These are phyloP conservation scores for Aureobasidium sp. DNA, from an alignment of 2,329 filamentous ascomycete genomes.

Conservation along the genomic window DNA sequence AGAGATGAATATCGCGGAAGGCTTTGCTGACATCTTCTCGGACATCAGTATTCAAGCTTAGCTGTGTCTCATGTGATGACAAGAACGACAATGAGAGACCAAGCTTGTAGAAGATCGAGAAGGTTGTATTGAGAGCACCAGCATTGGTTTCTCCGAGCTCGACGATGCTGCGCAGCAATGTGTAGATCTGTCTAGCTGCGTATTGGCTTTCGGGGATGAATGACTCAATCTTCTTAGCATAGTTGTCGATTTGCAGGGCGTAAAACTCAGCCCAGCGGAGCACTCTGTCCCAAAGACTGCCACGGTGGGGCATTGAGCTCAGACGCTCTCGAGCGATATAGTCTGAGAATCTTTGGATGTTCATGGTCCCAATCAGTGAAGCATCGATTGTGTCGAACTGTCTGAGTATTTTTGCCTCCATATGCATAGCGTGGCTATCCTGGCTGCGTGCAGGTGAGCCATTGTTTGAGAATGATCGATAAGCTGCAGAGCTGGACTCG, in stretches of 20 bases:
- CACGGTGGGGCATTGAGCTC: constrained; percentile 37
- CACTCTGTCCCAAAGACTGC: constrained; percentile 40
- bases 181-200: constrained; percentile 31
- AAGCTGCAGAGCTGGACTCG: background rate
- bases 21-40: constrained; percentile 2
- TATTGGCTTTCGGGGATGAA: constrained; percentile 20
- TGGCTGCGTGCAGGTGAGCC: background rate
- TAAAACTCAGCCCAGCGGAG: constrained; percentile 40
- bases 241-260: constrained; percentile 35
- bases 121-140: constrained; percentile 40
- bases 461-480: background rate
- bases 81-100: constrained; percentile 40
- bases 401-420: background rate
- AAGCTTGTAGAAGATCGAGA: constrained; percentile 43
- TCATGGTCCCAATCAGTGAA: constrained; percentile 8
- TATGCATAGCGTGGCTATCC: background rate
- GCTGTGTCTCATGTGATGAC: background rate
- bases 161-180: constrained; percentile 40
- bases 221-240: background rate
- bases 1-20: background rate
- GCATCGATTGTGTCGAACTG: background rate
- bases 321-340: constrained; percentile 37
- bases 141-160: constrained; percentile 43
- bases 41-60: background rate
- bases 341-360: constrained; percentile 29